Base-by-base conservation (phyloP, 495 filamentous ascomycete genomes). In the Apiosordaria backusii region DNA sequence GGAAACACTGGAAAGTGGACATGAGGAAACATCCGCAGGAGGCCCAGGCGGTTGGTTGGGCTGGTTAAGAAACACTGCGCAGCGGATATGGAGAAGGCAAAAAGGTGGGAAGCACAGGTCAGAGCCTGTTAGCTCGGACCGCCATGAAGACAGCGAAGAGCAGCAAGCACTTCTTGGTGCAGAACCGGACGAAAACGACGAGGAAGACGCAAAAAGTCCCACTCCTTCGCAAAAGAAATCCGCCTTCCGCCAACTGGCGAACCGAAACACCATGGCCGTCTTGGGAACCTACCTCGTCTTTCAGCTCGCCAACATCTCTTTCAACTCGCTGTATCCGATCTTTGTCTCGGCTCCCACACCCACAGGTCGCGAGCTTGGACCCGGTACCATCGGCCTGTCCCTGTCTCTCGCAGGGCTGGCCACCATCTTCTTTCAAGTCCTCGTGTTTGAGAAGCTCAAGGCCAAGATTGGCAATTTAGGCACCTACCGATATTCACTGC, bases 281-380 rank as follows among this genome's bases (percentile, higher is more conserved):
- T 84, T 97, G 10, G 72, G 85, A 27, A 94, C 92, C 1, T 96
- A 93, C 70, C 80, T 93, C 27, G 88, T 97, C 45, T 97, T 97
- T 73, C 91, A 96, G 62, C 82, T 97, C 25, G 86, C 88, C 61
- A 97, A 97, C 74, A 88, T 96, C 66, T 88, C 91, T 13, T 97
- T 92, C 82, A 95, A 92, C 72, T 91, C 91, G 22, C 81, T 97
- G 1, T 97, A 96, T 70, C 92, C 95, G 0, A 94, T 98, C 57
- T 99, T 97, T 70, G 89, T 86, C 7, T 88, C 92, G 62, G 86
- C 89, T 1, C 72, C 81, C 4, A 84, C 86, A 0, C 95, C 95
- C 0, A 87, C 85, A 0, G 95, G 95, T 21, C 87, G 96, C 50
- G 78, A 83, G 0, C 83, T 97, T 0, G 86, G 84, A 0, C 90